Conservation (phyloP, 1,284 basidiomycete genomes). For the Sparassis latifolia region DNA sequence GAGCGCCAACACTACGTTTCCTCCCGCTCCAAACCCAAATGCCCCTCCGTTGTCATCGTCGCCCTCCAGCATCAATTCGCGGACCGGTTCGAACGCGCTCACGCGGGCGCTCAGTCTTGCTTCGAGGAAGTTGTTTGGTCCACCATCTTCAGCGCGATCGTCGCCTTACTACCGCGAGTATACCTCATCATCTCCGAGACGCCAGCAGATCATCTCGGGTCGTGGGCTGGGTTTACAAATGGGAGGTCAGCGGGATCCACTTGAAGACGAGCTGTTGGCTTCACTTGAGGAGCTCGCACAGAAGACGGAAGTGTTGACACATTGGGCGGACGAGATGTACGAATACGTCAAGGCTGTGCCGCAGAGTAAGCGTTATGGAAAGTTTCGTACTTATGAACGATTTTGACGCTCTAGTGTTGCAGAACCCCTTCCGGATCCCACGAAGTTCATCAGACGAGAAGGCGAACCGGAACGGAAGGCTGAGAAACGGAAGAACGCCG, state of each 20-base stretch:
- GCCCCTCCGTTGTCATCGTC: conserved; percentile 51
- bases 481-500: conserved; percentile 55
- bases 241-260: conserved; percentile 51
- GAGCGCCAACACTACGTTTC: conserved; percentile 48
- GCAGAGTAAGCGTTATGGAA: conserved; percentile 48
- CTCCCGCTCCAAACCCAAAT: conserved; percentile 45
- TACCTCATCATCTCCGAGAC: conserved; percentile 42
- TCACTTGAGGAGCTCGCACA: conserved; percentile 85
- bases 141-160: conserved; percentile 27
- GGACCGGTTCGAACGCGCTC: conserved; percentile 64
- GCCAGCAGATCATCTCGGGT: conserved; percentile 29
- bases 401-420: conserved; percentile 1
- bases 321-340: conserved; percentile 92
- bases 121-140: conserved; percentile 85
- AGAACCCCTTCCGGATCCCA: conserved; percentile 73
- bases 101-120: conserved; percentile 85
- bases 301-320: conserved; percentile 90
- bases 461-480: conserved; percentile 70
- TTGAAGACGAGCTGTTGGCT: conserved; percentile 76
- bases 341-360: conserved; percentile 73
- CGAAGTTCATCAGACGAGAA: conserved; percentile 61
- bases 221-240: conserved; percentile 23
- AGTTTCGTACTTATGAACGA: conserved; percentile 2
- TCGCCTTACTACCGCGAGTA: conserved; percentile 24
- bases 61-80: conserved; percentile 52